Percentiles rank a stretch among this genome's conserved stretches.
Evolutionary conservation across 1,284 basidiomycete species (phyloP).

Genomic region (Meripilus lineatus): DNA sequence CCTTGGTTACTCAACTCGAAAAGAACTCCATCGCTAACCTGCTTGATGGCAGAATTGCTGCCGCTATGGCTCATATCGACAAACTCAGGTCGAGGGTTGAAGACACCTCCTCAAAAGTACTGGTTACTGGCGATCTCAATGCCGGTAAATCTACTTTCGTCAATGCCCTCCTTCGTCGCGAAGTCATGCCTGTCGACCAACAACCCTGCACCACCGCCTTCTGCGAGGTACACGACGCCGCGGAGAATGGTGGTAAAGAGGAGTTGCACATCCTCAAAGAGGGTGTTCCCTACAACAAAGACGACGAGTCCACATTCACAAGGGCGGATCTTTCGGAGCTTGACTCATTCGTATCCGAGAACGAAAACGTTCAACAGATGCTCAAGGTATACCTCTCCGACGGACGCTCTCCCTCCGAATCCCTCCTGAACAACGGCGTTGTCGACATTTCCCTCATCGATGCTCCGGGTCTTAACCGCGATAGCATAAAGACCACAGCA

Average conservation of each 20-base stretch:
- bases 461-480: slow-evolving; percentile 95
- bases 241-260: slow-evolving; percentile 76
- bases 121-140: slow-evolving; percentile 99
- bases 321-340: slow-evolving; percentile 77
- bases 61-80: slow-evolving; percentile 77
- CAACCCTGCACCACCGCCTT: slow-evolving; percentile 98
- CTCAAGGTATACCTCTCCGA: slow-evolving; percentile 86
- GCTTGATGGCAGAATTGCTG: slow-evolving; percentile 81
- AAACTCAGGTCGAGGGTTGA: slow-evolving; percentile 84
- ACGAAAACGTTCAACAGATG: slow-evolving; percentile 67
- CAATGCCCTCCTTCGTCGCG: slow-evolving; percentile 86
- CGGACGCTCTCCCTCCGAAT: slow-evolving; percentile 67
- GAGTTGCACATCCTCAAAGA: slow-evolving; percentile 80
- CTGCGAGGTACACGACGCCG: slow-evolving; percentile 94
- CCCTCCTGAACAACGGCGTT: slow-evolving; percentile 92
- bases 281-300: slow-evolving; percentile 64
- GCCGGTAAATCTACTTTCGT: slow-evolving; percentile 99
- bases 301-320: slow-evolving; percentile 76
- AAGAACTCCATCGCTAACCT: slow-evolving; percentile 91
- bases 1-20: slow-evolving; percentile 89
- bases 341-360: slow-evolving; percentile 78
- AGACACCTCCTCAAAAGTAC: slow-evolving; percentile 93
- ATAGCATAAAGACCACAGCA: slow-evolving; percentile 94
- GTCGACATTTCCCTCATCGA: slow-evolving; percentile 99
- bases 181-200: slow-evolving; percentile 96